These are phyloP conservation scores for Gossypium australe DNA, from an alignment of 345 rosid species.

Conservation along the genomic window DNA sequence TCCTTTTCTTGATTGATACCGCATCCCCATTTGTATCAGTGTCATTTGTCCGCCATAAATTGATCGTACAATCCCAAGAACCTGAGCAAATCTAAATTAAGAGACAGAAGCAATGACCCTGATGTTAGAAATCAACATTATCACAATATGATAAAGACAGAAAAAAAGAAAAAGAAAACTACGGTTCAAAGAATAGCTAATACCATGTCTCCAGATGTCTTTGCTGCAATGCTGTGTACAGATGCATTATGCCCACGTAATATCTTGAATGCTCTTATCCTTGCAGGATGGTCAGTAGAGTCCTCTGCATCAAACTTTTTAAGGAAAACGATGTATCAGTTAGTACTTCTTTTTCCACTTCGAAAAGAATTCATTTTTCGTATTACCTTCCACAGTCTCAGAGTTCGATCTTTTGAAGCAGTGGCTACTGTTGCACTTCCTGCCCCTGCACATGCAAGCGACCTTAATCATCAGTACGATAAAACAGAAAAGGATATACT, in stretches of 20 bases:
- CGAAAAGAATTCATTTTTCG: constrained; percentile 3
- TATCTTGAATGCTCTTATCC: constrained; percentile 62
- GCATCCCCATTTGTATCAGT: constrained; percentile 43
- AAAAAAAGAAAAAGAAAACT: not conserved
- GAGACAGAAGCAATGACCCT: not conserved
- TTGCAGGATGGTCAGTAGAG: constrained; percentile 35
- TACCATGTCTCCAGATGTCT: constrained; percentile 68
- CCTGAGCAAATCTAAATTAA: constrained; percentile 73
- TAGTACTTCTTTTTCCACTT: constrained; percentile 12
- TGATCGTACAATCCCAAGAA: constrained; percentile 90
- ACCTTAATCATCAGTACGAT: not conserved
- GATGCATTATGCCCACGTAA: constrained; percentile 85
- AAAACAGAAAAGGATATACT: not conserved
- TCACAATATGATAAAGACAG: not conserved
- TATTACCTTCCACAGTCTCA: constrained; percentile 92
- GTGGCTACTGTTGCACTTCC: constrained; percentile 55
- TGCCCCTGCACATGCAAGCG: constrained; percentile 33
- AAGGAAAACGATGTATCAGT: constrained; percentile 14
- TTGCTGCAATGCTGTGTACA: constrained; percentile 73
- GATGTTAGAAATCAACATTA: not conserved
- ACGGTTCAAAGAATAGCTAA: constrained; percentile 13
- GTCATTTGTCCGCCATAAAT: constrained; percentile 65
- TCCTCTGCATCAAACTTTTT: constrained; percentile 49
- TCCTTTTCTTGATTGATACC: constrained; percentile 79
- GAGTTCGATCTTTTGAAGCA: constrained; percentile 86